Conservation (phyloP, 208 protist genomes). For the Wallacemonas rigidus region DNA sequence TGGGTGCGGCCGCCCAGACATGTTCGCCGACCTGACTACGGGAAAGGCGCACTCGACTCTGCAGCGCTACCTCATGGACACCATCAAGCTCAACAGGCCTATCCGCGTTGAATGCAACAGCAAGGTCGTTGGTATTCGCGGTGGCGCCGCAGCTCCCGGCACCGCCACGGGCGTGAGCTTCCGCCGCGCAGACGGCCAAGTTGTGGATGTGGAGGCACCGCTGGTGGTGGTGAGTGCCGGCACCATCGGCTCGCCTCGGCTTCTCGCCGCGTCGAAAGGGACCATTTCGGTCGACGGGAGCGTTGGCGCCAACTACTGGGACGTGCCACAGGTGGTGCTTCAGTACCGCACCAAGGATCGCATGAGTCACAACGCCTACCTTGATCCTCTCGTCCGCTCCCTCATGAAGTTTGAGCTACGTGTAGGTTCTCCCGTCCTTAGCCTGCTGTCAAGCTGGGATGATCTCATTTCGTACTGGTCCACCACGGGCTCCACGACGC, state of each 20-base stretch:
- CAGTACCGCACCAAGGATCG: slow-evolving; percentile 68
- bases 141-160: slow-evolving; percentile 21
- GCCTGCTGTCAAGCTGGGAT: slow-evolving; percentile 74
- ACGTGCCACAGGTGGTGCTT: slow-evolving; percentile 76
- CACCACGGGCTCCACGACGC: slow-evolving; percentile 30
- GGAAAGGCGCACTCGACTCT: slow-evolving; percentile 71
- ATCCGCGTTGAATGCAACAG: slow-evolving; percentile 58
- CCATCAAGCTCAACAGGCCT: slow-evolving; percentile 65
- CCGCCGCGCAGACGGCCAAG: slow-evolving; percentile 38
- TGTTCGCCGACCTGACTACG: slow-evolving; percentile 51
- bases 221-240: slow-evolving; percentile 67
- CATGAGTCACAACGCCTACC: slow-evolving; percentile 74
- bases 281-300: slow-evolving; percentile 35
- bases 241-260: slow-evolving; percentile 53
- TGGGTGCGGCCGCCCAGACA: slow-evolving; percentile 65
- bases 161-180: slow-evolving; percentile 55
- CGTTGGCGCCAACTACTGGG: slow-evolving; percentile 75
- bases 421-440: slow-evolving; percentile 37
- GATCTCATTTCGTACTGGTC: slow-evolving; percentile 78
- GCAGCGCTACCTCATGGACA: slow-evolving; percentile 72
- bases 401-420: slow-evolving; percentile 42
- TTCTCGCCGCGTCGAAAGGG: slow-evolving; percentile 56
- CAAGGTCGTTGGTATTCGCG: slow-evolving; percentile 52
- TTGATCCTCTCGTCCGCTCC: slow-evolving; percentile 58
- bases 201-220: slow-evolving; percentile 46